A percentile compares a stretch with the other conserved stretches of the same genome.
These are phyloP conservation scores for Chiua sp. DNA, from an alignment of 1,284 basidiomycete genomes.

Conservation along the genomic window DNA sequence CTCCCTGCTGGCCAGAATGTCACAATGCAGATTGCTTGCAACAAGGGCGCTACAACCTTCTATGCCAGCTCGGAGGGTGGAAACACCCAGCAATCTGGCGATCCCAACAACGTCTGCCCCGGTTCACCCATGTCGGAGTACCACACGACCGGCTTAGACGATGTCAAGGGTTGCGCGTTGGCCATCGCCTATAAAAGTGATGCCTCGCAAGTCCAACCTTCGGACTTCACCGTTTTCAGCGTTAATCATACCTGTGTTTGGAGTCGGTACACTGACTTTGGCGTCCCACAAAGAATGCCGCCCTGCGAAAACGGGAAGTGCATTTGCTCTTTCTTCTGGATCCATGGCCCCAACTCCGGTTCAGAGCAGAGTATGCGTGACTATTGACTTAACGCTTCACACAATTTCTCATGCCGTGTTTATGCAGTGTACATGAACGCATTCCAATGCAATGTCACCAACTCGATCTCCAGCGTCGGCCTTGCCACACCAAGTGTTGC, in stretches of 20 bases:
- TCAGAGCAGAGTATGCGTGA: constrained; percentile 48
- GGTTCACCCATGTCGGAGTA: constrained; percentile 46
- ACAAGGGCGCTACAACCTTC: constrained; percentile 50
- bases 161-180: constrained; percentile 68
- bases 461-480: constrained; percentile 54
- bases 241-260: constrained; percentile 78
- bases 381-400: not conserved
- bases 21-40: constrained; percentile 34
- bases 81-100: constrained; percentile 45
- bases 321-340: constrained; percentile 77
- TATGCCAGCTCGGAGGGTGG: constrained; percentile 56
- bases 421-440: constrained; percentile 72
- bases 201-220: constrained; percentile 56
- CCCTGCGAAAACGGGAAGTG: constrained; percentile 69
- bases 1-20: constrained; percentile 37
- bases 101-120: constrained; percentile 52
- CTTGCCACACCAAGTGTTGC: constrained; percentile 58
- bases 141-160: constrained; percentile 59
- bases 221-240: constrained; percentile 75
- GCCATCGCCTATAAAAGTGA: constrained; percentile 75
- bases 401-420: not conserved
- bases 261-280: constrained; percentile 66
- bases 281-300: constrained; percentile 68
- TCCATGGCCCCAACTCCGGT: constrained; percentile 57
- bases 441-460: constrained; percentile 73